phyloP scores from a whole-genome alignment of 2,329 filamentous ascomycete genomes.

The Fusarium denticulatum region DNA sequence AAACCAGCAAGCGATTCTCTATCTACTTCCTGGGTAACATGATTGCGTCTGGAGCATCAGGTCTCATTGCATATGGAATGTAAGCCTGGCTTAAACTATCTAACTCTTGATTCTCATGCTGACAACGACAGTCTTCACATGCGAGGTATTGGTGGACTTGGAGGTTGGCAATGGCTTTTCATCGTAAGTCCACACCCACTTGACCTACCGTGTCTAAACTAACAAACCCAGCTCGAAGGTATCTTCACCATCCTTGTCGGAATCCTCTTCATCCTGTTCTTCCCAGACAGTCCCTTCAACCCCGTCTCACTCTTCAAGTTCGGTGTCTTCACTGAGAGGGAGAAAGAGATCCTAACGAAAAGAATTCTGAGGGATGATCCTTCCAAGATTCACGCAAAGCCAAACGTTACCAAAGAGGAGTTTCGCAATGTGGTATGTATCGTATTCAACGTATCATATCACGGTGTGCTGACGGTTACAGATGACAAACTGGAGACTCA shows the following conservation, averaged over 20 bases:
- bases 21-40: slow-evolving; percentile 58
- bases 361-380: slow-evolving; percentile 45
- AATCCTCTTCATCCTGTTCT: slow-evolving; percentile 25
- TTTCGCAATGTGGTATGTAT: slow-evolving; percentile 47
- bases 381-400: slow-evolving; percentile 46
- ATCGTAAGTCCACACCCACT: slow-evolving; percentile 12
- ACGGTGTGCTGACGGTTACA: slow-evolving; percentile 17
- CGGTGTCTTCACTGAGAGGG: slow-evolving; percentile 48
- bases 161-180: slow-evolving; percentile 42
- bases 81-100: not conserved
- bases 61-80: slow-evolving; percentile 50
- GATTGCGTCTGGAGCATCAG: slow-evolving; percentile 48
- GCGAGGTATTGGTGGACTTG: slow-evolving; percentile 37
- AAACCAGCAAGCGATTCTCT: slow-evolving; percentile 57
- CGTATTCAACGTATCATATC: not conserved
- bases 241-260: slow-evolving; percentile 48
- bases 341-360: slow-evolving; percentile 47
- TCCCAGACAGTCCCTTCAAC: slow-evolving; percentile 37
- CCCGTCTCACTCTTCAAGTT: slow-evolving; percentile 46
- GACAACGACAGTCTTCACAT: slow-evolving; percentile 31
- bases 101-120: not conserved
- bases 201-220: not conserved
- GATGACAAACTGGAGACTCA: slow-evolving; percentile 51
- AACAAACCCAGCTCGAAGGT: slow-evolving; percentile 42
- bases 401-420: slow-evolving; percentile 46